Conservation (phyloP, 1,139 yeast genomes). For the Geotrichum candidum region DNA sequence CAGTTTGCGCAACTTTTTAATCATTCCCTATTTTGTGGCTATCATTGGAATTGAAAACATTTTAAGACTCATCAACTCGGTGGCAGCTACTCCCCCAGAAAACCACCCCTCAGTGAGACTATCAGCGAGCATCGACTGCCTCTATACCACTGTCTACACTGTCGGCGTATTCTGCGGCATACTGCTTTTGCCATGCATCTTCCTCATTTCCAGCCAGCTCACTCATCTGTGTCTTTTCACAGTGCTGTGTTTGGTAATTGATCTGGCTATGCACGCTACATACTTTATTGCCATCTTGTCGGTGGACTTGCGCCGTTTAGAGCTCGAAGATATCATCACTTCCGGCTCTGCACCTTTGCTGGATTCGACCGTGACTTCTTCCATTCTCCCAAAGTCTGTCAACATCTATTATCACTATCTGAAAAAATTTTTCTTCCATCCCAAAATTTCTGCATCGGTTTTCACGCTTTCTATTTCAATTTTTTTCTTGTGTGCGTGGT, state of each 20-base stretch:
- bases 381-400: slow-evolving; percentile 6
- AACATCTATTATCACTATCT: slow-evolving; percentile 7
- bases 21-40: slow-evolving; percentile 40
- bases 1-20: slow-evolving; percentile 24
- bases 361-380: background rate
- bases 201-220: slow-evolving; percentile 22
- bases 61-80: slow-evolving; percentile 40
- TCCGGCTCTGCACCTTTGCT: background rate
- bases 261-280: slow-evolving; percentile 54
- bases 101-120: slow-evolving; percentile 37
- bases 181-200: slow-evolving; percentile 24
- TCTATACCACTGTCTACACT: slow-evolving; percentile 35
- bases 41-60: slow-evolving; percentile 43
- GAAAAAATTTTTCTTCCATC: slow-evolving; percentile 11
- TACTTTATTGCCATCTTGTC: slow-evolving; percentile 59
- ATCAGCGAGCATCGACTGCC: slow-evolving; percentile 35
- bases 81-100: slow-evolving; percentile 42
- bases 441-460: slow-evolving; percentile 13
- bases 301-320: slow-evolving; percentile 60
- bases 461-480: slow-evolving; percentile 2
- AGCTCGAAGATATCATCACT: slow-evolving; percentile 46
- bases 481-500: slow-evolving; percentile 11
- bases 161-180: slow-evolving; percentile 29
- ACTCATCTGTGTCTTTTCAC: slow-evolving; percentile 41
- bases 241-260: slow-evolving; percentile 45